A percentile compares a stretch with the other conserved stretches of the same genome.
Evolutionary conservation across 1,284 basidiomycete species (phyloP).

Genomic region (Xerocomus minutiporus): DNA sequence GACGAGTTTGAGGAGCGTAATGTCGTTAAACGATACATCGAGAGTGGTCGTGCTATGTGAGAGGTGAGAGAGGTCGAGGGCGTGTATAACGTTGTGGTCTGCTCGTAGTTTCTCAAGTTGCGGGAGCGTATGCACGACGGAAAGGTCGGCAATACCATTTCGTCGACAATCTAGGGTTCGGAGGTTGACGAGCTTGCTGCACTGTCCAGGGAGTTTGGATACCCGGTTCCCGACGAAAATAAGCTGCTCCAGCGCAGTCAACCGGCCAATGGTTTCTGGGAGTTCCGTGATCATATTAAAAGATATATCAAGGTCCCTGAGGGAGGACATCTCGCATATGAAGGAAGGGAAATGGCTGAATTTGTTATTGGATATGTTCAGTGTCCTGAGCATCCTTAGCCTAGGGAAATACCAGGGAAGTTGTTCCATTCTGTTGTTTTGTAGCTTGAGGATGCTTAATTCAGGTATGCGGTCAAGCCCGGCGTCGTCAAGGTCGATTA

Average conservation of each 20-base stretch:
- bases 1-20: slow-evolving; percentile 73
- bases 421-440: slow-evolving; percentile 90
- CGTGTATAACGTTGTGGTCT: slow-evolving; percentile 79
- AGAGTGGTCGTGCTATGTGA: slow-evolving; percentile 51
- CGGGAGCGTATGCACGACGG: slow-evolving; percentile 66
- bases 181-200: slow-evolving; percentile 57
- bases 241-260: slow-evolving; percentile 72
- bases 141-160: slow-evolving; percentile 77
- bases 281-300: slow-evolving; percentile 89
- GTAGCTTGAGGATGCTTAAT: slow-evolving; percentile 72
- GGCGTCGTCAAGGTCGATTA: slow-evolving; percentile 86
- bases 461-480: slow-evolving; percentile 75
- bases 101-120: slow-evolving; percentile 65
- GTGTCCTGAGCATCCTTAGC: slow-evolving; percentile 66
- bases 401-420: slow-evolving; percentile 84
- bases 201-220: slow-evolving; percentile 70
- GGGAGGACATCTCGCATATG: slow-evolving; percentile 69
- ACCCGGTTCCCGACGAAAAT: slow-evolving; percentile 88
- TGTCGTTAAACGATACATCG: slow-evolving; percentile 77
- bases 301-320: slow-evolving; percentile 89
- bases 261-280: slow-evolving; percentile 74
- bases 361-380: slow-evolving; percentile 98
- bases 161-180: slow-evolving; percentile 77
- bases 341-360: slow-evolving; percentile 79
- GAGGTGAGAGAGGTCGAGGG: slow-evolving; percentile 73